Evolutionary conservation across 495 filamentous ascomycete species (phyloP).

Genomic region (Tuber aestivum): DNA sequence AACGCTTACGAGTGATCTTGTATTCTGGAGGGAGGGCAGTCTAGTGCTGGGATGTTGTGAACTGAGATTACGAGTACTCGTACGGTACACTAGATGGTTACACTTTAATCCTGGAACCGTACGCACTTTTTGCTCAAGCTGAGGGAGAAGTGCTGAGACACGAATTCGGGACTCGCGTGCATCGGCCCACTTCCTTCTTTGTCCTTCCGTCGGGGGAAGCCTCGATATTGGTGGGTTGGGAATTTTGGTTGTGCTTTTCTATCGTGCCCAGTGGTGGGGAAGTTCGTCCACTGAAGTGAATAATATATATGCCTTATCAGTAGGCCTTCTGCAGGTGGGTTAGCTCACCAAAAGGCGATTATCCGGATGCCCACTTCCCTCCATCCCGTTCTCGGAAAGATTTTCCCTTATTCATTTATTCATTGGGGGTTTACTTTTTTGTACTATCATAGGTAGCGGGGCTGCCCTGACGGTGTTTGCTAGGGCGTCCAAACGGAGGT

Average conservation of each 20-base stretch:
- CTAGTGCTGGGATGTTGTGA: background rate
- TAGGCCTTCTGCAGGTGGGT: background rate
- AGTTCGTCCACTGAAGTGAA: background rate
- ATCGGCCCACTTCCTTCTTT: background rate
- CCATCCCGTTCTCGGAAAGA: background rate
- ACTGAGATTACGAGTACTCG: background rate
- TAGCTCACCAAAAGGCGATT: background rate
- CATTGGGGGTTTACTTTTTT: background rate
- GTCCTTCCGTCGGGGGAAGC: background rate
- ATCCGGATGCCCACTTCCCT: background rate
- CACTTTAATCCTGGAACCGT: background rate
- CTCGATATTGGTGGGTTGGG: background rate
- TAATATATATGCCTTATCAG: background rate
- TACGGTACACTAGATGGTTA: background rate
- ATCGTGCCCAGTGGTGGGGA: background rate
- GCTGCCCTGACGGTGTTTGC: background rate
- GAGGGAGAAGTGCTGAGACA: background rate
- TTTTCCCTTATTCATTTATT: background rate
- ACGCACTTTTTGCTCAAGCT: background rate
- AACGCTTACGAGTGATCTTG: background rate
- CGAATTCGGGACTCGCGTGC: background rate
- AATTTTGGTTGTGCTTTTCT: background rate
- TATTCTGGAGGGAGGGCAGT: background rate
- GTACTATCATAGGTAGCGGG: background rate
- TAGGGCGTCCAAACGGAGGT: background rate